These are phyloP conservation scores for Penicillium sp. DNA, from an alignment of 2,329 filamentous ascomycete species.

Conservation along the genomic window DNA sequence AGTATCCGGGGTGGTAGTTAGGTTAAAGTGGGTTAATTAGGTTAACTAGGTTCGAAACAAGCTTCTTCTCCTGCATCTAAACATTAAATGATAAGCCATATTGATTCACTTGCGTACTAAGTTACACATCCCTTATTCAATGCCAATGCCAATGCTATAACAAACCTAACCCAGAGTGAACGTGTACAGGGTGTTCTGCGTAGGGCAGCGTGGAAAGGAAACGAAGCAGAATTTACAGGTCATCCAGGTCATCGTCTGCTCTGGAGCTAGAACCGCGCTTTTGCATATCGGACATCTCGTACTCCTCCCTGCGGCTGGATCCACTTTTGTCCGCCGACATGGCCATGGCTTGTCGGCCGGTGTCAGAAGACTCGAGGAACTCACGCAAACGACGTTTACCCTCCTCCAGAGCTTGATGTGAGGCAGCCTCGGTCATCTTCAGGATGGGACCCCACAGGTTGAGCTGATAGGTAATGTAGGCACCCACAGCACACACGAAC, in stretches of 20 bases:
- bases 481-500: constrained; percentile 67
- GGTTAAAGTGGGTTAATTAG: no score
- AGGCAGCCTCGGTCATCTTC: constrained; percentile 89
- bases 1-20: not conserved
- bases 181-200: constrained; percentile 13
- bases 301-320: constrained; percentile 46
- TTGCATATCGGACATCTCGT: constrained; percentile 52
- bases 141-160: constrained; percentile 8
- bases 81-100: not conserved
- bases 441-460: constrained; percentile 95
- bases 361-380: constrained; percentile 83
- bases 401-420: constrained; percentile 79
- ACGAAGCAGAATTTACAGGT: constrained; percentile 28
- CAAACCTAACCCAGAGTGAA: constrained; percentile 11
- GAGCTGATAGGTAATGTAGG: constrained; percentile 86
- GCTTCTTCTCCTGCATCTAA: not conserved
- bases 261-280: constrained; percentile 21
- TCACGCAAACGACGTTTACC: constrained; percentile 87
- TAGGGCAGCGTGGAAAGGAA: not conserved
- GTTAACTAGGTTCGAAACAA: no score
- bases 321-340: constrained; percentile 55
- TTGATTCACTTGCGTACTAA: not conserved
- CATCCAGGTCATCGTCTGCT: constrained; percentile 32
- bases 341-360: constrained; percentile 74
- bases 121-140: not conserved